phyloP scores from a whole-genome alignment of 257 asterid species.

The Coffea canephora region DNA sequence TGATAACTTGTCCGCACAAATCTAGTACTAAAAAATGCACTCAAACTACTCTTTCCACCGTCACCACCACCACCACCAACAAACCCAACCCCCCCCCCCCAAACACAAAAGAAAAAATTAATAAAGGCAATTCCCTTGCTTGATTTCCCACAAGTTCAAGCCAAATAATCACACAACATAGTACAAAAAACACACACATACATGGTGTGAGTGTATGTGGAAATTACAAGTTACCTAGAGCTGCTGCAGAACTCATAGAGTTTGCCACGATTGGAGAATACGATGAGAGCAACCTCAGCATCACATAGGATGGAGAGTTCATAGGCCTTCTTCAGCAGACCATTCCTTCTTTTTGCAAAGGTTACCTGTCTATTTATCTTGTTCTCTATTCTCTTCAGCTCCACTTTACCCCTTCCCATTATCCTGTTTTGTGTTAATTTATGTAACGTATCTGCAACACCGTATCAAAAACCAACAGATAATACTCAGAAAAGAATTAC shows the following conservation, averaged over 20 bases:
- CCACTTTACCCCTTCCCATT: slow-evolving; percentile 77
- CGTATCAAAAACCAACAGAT: neutral
- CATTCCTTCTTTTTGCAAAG: slow-evolving; percentile 69
- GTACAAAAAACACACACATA: neutral
- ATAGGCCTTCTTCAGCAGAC: slow-evolving; percentile 61
- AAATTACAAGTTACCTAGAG: slow-evolving; percentile 34
- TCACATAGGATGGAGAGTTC: slow-evolving; percentile 64
- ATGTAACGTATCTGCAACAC: neutral
- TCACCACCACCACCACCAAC: too few relatives aligned
- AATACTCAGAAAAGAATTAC: neutral
- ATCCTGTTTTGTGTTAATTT: slow-evolving; percentile 4
- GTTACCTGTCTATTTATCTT: slow-evolving; percentile 73
- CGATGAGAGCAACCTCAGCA: slow-evolving; percentile 69
- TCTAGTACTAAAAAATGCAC: neutral
- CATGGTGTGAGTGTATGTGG: neutral
- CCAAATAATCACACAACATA: neutral
- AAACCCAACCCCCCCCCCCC: neutral
- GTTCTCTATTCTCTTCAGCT: slow-evolving; percentile 69
- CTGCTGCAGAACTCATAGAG: slow-evolving; percentile 68
- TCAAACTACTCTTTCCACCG: neutral
- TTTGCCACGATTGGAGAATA: slow-evolving; percentile 67
- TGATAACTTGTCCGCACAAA: neutral
- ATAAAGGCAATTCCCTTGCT: neutral
- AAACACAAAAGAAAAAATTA: neutral
- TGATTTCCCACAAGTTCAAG: neutral